Base-by-base conservation (phyloP, 352 stramenopile genomes). In the Pythium periplocum region DNA sequence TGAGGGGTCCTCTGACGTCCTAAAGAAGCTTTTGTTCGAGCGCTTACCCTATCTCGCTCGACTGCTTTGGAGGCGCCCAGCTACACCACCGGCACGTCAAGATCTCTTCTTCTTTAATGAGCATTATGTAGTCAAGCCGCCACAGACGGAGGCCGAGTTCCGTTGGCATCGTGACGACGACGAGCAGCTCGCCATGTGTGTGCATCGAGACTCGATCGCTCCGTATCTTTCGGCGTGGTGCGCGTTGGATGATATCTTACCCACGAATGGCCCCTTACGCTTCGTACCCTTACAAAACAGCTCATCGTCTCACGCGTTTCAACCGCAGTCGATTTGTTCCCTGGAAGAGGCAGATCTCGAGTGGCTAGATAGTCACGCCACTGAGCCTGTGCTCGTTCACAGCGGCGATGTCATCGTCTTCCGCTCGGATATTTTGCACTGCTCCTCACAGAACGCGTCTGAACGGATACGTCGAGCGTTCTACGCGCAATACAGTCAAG, bases 151-250 rank as follows among this genome's bases (percentile, higher is more conserved):
- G 30, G 76, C 86, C 30, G 71, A 86, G 53, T 89, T 91, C 45
- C 72, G 75, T 4, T 90, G 80, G 80, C 80, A 90, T 62, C 77
- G 71, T 36, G 80, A 90, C 50, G 78, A 86, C 48, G 75, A 86
- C 35, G 78, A 90, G 53, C 80, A 90, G 46, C 72, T 89, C 3
- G 72, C 57, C 10, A 90, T 90, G 78, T 87, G 75, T 37, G 61
- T 89, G 30, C 75, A 87, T 32, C 74, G 73, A 10, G 53, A 66
- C 4, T 37, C 31, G 3, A 77, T 90, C 44, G 42, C 48, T 9
- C 62, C 72, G 37, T 90, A 90, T 48, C 38, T 89, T 10, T 90
- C 80, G 5, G 73, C 59, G 12, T 90, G 80, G 80, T 86, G 73
- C 47, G 78, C 80, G 6, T 45, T 90, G 39, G 78, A 90, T 34